Conservation (phyloP, 177 flowering plant genomes). For the Telopea speciosissima region DNA sequence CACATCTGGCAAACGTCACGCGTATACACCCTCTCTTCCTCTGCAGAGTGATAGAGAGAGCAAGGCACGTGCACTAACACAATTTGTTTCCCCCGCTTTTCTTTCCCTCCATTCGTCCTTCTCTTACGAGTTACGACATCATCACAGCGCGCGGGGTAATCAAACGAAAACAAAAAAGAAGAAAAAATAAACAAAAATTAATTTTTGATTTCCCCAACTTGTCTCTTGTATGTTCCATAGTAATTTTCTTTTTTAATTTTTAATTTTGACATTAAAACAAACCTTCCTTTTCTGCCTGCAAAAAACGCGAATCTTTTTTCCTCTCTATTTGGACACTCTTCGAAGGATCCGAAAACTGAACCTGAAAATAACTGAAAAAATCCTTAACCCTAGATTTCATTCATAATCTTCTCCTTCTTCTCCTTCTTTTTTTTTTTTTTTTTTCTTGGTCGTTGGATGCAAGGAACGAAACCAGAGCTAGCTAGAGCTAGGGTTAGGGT, state of each 20-base stretch:
- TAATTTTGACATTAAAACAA: not conserved
- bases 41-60: too few relatives aligned
- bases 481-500: conserved; percentile 19
- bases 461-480: not conserved
- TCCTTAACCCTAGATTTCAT: conserved; percentile 42
- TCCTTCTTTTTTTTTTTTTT: not conserved
- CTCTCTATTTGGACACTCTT: conserved; percentile 16
- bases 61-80: not conserved
- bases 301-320: conserved; percentile 31
- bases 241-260: too few relatives aligned
- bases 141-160: too few relatives aligned
- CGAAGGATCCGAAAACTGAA: conserved; percentile 34
- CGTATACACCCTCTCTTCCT: too few relatives aligned
- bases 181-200: too few relatives aligned
- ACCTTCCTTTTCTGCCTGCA: conserved; percentile 28
- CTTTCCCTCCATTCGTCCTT: too few relatives aligned
- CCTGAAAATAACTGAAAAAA: conserved; percentile 22
- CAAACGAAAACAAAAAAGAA: too few relatives aligned
- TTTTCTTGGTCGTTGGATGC: not conserved
- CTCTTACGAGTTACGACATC: too few relatives aligned
- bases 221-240: too few relatives aligned
- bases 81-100: not conserved
- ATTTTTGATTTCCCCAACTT: too few relatives aligned
- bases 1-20: too few relatives aligned
- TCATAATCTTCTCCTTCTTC: conserved; percentile 12